Base-by-base conservation (phyloP, 2,329 filamentous ascomycete species). In the Talaromyces sp. region DNA sequence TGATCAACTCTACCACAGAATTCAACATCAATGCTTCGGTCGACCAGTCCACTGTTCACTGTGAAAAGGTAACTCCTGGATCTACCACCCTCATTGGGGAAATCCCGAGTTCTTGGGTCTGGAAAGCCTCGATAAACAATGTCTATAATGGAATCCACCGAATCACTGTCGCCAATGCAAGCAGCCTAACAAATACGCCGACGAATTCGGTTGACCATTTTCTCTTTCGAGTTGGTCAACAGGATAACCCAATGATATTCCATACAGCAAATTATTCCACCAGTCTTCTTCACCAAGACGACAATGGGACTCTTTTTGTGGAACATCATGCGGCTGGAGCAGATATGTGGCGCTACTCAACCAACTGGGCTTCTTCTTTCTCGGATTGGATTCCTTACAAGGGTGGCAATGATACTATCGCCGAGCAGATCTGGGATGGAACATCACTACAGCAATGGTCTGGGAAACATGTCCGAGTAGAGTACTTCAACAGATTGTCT, bases 101-200 rank as follows among this genome's bases (percentile, higher is more conserved):
- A 16, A 78, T 87, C 50, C 81, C 83, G 2, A 82, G 80, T 1
- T 72, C 74, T 4, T 89, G 84, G 83, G 74, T 73, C 16, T 85
- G 82, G 73, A 78, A 75, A 2, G 82, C 81, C 14, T 83, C 76
- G 6, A 69, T 89, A 30, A 77, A 75, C 8, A 81, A 83, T 54
- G 84, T 88, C 1, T 81, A 83, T 8, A 83, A 89, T 63, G 87
- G 87, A 33, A 76, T 89, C 23, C 84, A 89, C 68, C 76, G 79
- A 34, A 68, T 89, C 58, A 85, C 82, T 0, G 73, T 89, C 53
- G 80, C 77, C 57, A 87, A 87, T 65, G 79, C 81, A 23, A 78
- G 79, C 3, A 78, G 76, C 47, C 69, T 71, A 4, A 73, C 75
- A 27, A 78, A 78, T 14, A 71, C 69, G 3, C 74, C 74, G 28